Evolutionary conservation across 225 moss, liverwort and hornwort species (phyloP).

Genomic region (Lunularia cruciata): DNA sequence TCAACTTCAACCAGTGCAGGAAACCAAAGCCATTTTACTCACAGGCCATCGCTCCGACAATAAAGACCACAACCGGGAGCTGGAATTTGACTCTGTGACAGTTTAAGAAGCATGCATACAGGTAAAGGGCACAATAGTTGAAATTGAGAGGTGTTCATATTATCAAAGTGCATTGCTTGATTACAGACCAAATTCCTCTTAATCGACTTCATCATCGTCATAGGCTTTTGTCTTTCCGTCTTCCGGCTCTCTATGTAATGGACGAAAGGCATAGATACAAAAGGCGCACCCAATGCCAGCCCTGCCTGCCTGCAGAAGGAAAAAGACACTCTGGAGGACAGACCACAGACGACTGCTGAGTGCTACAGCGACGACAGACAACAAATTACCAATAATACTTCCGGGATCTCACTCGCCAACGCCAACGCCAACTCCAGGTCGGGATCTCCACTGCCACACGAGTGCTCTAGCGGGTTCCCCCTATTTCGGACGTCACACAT

Average conservation of each 20-base stretch:
- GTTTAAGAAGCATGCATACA: conserved; percentile 1
- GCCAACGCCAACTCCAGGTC: conserved; percentile 2
- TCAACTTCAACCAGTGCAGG: neutral
- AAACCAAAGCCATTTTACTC: no score
- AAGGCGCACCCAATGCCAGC: neutral
- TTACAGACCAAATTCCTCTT: conserved; percentile 2
- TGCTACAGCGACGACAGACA: conserved; percentile 20
- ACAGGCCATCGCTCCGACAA: neutral
- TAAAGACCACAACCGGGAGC: neutral
- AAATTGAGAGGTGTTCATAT: conserved; percentile 1
- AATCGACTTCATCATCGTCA: conserved; percentile 8
- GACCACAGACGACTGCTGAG: neutral
- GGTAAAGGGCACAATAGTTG: neutral
- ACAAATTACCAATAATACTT: neutral
- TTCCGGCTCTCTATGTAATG: neutral
- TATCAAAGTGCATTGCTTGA: conserved; percentile 20
- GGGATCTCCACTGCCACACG: neutral
- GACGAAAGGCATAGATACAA: conserved; percentile 9
- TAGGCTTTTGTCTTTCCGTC: neutral
- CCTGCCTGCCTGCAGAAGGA: neutral
- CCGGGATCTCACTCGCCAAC: neutral
- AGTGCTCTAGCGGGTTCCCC: neutral
- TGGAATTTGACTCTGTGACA: neutral
- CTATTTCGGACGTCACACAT: conserved; percentile 5
- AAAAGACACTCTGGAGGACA: conserved; percentile 1